These are phyloP conservation scores for Acacia melanoxylon DNA, from an alignment of 306 rosid species.

Conservation along the genomic window DNA sequence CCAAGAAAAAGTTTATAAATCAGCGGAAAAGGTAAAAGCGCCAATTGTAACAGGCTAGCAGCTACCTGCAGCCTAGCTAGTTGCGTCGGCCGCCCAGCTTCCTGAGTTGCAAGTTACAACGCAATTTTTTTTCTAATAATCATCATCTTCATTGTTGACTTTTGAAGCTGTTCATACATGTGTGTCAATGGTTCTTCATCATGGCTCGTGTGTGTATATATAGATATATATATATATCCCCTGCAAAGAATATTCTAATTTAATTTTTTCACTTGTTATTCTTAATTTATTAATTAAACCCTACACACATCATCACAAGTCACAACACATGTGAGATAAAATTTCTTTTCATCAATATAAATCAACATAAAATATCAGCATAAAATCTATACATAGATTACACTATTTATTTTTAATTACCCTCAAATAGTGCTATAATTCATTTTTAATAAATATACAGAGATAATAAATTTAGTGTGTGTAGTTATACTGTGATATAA, in stretches of 20 bases:
- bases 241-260: background rate
- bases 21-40: background rate
- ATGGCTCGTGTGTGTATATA: too few relatives aligned
- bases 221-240: background rate
- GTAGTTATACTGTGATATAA: background rate
- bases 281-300: too few relatives aligned
- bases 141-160: background rate
- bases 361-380: background rate
- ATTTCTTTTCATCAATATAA: too few relatives aligned
- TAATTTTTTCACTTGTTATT: background rate
- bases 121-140: background rate
- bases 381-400: too few relatives aligned
- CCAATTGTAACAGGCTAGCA: background rate
- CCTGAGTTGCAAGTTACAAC: background rate
- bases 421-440: background rate
- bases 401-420: too few relatives aligned
- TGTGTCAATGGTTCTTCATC: background rate
- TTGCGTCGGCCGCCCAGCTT: background rate
- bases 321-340: too few relatives aligned
- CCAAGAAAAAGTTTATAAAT: background rate
- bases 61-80: background rate
- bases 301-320: too few relatives aligned
- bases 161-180: conserved; percentile 30
- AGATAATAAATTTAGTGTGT: too few relatives aligned
- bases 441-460: background rate